phyloP scores from a whole-genome alignment of 2,329 filamentous ascomycete genomes.

The Zasmidium angulare region DNA sequence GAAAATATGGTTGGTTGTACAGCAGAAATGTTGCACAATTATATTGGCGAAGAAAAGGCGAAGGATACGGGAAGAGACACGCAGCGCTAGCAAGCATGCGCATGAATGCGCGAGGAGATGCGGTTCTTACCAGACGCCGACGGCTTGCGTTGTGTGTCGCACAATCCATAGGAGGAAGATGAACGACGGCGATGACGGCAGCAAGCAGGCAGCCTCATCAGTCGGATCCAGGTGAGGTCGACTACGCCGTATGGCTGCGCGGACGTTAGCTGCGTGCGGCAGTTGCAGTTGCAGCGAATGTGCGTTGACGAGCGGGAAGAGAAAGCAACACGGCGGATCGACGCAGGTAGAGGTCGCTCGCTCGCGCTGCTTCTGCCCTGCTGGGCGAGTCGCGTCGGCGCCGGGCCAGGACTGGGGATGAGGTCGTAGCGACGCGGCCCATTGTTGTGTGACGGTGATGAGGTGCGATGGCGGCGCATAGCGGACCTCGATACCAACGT shows the following conservation, averaged over 20 bases:
- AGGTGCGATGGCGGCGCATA: conserved; percentile 1
- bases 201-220: conserved; percentile 6
- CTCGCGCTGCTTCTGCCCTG: too few relatives aligned
- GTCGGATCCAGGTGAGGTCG: conserved; percentile 1
- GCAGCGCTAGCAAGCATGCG: conserved; percentile 20
- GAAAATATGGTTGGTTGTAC: conserved; percentile 32
- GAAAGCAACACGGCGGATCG: neutral
- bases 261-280: conserved; percentile 10
- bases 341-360: neutral
- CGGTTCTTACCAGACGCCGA: conserved; percentile 13
- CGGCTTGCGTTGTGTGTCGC: conserved; percentile 13
- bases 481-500: neutral
- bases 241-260: conserved; percentile 10
- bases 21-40: conserved; percentile 31
- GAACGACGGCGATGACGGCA: conserved; percentile 9
- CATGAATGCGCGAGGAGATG: conserved; percentile 17
- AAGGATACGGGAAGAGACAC: conserved; percentile 13
- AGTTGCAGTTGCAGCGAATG: conserved; percentile 19
- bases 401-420: too few relatives aligned
- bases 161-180: conserved; percentile 2
- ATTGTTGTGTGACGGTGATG: conserved; percentile 3
- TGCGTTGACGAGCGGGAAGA: conserved; percentile 19
- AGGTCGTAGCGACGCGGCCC: conserved; percentile 18
- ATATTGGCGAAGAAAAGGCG: conserved; percentile 25
- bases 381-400: neutral